Percentiles rank a stretch among this genome's conserved stretches.
Evolutionary conservation across 139 green algal species (phyloP).

Genomic region (Coccomyxa sp.): DNA sequence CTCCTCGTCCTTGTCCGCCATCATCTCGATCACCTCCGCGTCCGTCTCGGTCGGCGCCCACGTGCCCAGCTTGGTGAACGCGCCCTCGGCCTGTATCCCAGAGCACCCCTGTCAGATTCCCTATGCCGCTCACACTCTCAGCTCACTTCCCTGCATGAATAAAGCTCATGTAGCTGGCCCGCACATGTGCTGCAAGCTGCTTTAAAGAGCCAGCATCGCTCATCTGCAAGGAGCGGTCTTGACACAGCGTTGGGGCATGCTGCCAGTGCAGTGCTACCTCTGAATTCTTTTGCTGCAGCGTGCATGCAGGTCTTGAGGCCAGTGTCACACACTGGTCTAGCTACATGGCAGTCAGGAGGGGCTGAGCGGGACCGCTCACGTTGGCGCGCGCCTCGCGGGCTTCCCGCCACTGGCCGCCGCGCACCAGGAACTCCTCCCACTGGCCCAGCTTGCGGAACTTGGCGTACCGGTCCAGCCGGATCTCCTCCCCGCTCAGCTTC

Average conservation of each 20-base stretch:
- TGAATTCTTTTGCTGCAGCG: not conserved
- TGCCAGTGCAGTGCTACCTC: no score
- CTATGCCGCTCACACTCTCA: not conserved
- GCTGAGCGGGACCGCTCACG: no score
- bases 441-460: slow-evolving; percentile 82
- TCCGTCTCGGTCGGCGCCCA: slow-evolving; percentile 70
- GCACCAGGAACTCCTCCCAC: slow-evolving; percentile 74
- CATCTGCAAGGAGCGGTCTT: not conserved
- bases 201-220: not conserved
- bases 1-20: slow-evolving; percentile 69
- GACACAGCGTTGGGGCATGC: no score
- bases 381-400: slow-evolving; percentile 37
- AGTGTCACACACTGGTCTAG: not conserved
- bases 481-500: slow-evolving; percentile 65
- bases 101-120: not conserved
- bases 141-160: not conserved
- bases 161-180: no score
- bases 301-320: not conserved
- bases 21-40: slow-evolving; percentile 68
- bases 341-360: not conserved
- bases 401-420: slow-evolving; percentile 57
- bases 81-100: slow-evolving; percentile 42
- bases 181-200: not conserved
- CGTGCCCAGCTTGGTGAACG: slow-evolving; percentile 67
- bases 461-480: slow-evolving; percentile 80